Base-by-base conservation (phyloP, 2,329 filamentous ascomycete genomes). In the Dryadomyces quercivorus region DNA sequence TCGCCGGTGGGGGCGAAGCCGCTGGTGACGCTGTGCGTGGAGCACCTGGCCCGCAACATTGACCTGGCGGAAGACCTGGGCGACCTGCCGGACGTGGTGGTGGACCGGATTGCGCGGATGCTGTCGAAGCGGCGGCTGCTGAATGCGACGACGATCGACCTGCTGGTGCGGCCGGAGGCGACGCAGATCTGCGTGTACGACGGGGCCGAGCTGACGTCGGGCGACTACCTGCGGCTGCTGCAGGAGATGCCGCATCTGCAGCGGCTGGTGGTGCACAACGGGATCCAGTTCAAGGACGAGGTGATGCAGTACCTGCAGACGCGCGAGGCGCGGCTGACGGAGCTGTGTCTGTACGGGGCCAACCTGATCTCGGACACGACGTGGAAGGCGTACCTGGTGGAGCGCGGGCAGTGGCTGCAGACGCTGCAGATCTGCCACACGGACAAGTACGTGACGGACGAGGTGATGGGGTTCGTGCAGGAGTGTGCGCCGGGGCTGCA, bases 231-330 rank as follows among this genome's bases (percentile, higher is more conserved):
- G 50, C 80, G 84, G 59, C 88, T 95, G 45, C 90, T 96, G 58
- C 85, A 89, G 52, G 76, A 82, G 2, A 83, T 86, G 55, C 82
- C 87, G 0, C 75, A 75, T 6, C 72, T 95, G 53, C 81, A 81
- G 61, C 77, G 77, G 46, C 75, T 96, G 55, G 86, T 89, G 59
- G 72, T 95, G 12, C 82, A 86, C 50, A 92, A 91, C 63, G 88
- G 85, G n/a, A 87, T 93, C 51, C 91, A 95, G 64, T 85, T 96
- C 74, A 95, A 95, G 68, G 86, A 96, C 63, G 75, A 76, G 43
- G 86, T 90, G 45, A 77, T 96, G 67, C 80, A 88, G 52, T 95
- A 92, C 66, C 78, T 96, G 63, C 73, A 88, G 20, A 82, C 82
- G 54, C 86, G 88, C 50, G 77, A 86, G 51, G 78, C 81, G 51